Evolutionary conservation across 768 basidiomycete species (phyloP).

Genomic region (Fomitopsis pulvina): DNA sequence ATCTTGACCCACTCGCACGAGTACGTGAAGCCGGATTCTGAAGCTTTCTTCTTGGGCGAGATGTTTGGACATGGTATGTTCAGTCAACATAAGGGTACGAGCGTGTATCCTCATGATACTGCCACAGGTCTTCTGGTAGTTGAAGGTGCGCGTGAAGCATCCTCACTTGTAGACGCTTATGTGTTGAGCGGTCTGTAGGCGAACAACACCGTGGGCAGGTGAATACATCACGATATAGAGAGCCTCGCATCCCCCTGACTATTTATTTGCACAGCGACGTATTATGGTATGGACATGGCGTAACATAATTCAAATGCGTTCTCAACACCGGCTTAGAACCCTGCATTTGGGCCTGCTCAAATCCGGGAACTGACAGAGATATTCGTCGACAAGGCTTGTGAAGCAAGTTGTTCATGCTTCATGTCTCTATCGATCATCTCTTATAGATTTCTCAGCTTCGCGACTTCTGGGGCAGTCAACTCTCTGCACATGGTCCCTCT

Average conservation of each 20-base stretch:
- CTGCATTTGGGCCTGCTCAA: slow-evolving; percentile 57
- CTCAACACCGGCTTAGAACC: slow-evolving; percentile 36
- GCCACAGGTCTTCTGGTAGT: slow-evolving; percentile 42
- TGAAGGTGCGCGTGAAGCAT: slow-evolving; percentile 30
- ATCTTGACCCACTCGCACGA: slow-evolving; percentile 48
- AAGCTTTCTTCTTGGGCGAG: slow-evolving; percentile 29
- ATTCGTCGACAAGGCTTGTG: slow-evolving; percentile 47
- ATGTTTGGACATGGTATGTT: slow-evolving; percentile 35
- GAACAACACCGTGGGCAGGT: too few relatives aligned
- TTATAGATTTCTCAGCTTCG: slow-evolving; percentile 12
- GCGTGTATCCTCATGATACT: neutral
- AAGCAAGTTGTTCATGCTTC: slow-evolving; percentile 26
- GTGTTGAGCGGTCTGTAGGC: too few relatives aligned
- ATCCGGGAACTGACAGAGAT: slow-evolving; percentile 51
- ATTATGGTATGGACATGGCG: neutral
- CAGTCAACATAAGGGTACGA: neutral
- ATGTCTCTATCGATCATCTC: neutral
- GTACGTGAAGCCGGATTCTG: slow-evolving; percentile 48
- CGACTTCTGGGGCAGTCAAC: slow-evolving; percentile 22
- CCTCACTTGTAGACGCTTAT: too few relatives aligned
- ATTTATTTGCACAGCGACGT: neutral
- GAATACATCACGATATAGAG: too few relatives aligned
- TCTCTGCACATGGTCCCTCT: slow-evolving; percentile 17
- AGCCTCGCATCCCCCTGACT: too few relatives aligned
- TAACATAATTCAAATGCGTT: neutral